Percentiles rank a stretch among this genome's conserved stretches.
These are phyloP conservation scores for Neocucurbitaria cava DNA, from an alignment of 2,329 filamentous ascomycete species.

Conservation along the genomic window DNA sequence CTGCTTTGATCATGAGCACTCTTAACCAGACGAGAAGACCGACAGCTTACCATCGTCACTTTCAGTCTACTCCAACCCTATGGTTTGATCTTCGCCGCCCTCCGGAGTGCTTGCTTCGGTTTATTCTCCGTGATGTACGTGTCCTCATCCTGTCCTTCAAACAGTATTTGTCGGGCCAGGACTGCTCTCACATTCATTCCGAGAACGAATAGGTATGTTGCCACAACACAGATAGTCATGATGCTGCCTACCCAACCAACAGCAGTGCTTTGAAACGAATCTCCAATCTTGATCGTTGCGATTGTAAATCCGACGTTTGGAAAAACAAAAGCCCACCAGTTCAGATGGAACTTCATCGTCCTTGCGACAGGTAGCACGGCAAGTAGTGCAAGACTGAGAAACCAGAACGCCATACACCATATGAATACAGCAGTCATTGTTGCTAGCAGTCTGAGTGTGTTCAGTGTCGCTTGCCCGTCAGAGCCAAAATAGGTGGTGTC, in stretches of 20 bases:
- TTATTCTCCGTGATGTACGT: background rate
- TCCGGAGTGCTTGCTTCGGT: too few relatives aligned
- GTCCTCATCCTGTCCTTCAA: background rate
- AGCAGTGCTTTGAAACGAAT: background rate
- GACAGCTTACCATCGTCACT: too few relatives aligned
- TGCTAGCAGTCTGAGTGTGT: background rate
- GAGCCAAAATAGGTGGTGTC: background rate
- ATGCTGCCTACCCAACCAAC: background rate
- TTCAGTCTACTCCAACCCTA: too few relatives aligned
- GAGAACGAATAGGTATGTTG: background rate
- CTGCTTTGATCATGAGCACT: too few relatives aligned
- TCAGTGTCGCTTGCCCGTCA: background rate
- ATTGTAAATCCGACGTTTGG: slow-evolving; percentile 46
- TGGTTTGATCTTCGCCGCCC: too few relatives aligned
- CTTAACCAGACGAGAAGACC: too few relatives aligned
- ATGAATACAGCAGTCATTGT: background rate
- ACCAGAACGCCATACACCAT: slow-evolving; percentile 50
- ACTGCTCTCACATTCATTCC: background rate
- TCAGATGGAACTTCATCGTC: slow-evolving; percentile 59
- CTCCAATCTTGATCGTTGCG: slow-evolving; percentile 21
- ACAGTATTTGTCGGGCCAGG: background rate
- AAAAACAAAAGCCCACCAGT: slow-evolving; percentile 63
- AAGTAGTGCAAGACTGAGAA: slow-evolving; percentile 51
- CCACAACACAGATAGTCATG: background rate
- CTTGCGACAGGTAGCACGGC: slow-evolving; percentile 15